Percentiles rank a stretch among this genome's conserved stretches.
phyloP scores from a whole-genome alignment of 352 stramenopile genomes.

The Pythium vanterpoolii region DNA sequence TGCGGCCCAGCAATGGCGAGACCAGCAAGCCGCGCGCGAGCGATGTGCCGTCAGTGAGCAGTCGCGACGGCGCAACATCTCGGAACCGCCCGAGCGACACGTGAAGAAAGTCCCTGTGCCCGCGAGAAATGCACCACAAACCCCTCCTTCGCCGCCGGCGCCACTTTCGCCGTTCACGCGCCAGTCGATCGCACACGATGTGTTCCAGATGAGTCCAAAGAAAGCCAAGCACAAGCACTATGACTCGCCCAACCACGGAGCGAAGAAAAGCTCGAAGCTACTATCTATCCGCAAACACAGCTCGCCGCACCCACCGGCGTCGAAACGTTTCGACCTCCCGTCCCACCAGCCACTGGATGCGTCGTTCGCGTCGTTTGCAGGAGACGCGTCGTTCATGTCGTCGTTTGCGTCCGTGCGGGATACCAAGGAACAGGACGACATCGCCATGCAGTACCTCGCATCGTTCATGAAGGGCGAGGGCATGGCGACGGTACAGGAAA shows the following conservation, averaged over 20 bases:
- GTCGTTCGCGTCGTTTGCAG: conserved; percentile 9
- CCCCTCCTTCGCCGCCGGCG: conserved; percentile 6
- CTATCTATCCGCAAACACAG: conserved; percentile 21
- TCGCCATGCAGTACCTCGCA: conserved; percentile 26
- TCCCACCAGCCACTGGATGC: conserved; percentile 11
- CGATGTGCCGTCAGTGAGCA: not conserved
- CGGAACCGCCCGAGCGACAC: conserved; percentile 17
- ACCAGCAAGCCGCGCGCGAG: conserved; percentile 7
- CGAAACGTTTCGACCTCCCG: conserved; percentile 14
- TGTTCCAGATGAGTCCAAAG: conserved; percentile 16
- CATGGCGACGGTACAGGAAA: conserved; percentile 10
- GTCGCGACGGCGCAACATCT: conserved; percentile 8
- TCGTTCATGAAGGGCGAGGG: conserved; percentile 25
- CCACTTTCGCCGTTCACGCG: conserved; percentile 14
- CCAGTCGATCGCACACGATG: conserved; percentile 7
- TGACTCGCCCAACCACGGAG: conserved; percentile 1
- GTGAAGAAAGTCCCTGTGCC: conserved; percentile 2
- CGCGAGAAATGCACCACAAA: conserved; percentile 1
- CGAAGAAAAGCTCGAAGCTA: conserved; percentile 14
- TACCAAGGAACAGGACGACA: conserved; percentile 20
- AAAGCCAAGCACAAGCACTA: conserved; percentile 13
- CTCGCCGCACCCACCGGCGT: conserved; percentile 6
- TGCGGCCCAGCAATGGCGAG: conserved; percentile 9
- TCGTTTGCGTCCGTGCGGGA: conserved; percentile 17
- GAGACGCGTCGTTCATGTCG: conserved; percentile 15